phyloP scores from a whole-genome alignment of 208 protist genomes.

The Acanthamoeba divionensis region DNA sequence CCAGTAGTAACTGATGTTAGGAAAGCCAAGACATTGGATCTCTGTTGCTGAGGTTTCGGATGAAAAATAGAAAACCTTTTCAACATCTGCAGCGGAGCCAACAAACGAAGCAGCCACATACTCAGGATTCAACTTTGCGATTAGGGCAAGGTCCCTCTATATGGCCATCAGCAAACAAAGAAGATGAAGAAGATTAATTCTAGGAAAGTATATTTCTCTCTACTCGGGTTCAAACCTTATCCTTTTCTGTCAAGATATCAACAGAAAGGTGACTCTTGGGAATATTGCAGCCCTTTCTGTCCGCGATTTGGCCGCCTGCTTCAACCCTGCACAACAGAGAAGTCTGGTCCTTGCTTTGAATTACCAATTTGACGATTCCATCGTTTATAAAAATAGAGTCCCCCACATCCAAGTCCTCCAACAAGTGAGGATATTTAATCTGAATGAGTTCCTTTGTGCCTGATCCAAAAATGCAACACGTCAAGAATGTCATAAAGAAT shows the following conservation, averaged over 20 bases:
- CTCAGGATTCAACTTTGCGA: constrained; percentile 16
- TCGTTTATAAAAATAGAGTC: constrained; percentile 59
- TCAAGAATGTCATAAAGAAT: background rate
- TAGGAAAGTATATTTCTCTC: no score
- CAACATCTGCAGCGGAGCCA: background rate
- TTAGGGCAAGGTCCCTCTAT: constrained; percentile 27
- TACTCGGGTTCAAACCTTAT: background rate
- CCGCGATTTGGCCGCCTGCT: constrained; percentile 39
- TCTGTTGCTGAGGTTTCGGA: background rate
- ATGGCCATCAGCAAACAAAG: no score
- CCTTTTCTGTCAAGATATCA: constrained; percentile 52
- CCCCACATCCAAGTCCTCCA: constrained; percentile 42
- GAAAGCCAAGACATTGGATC: background rate
- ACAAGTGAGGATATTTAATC: constrained; percentile 54
- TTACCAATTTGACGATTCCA: constrained; percentile 38
- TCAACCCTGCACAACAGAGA: constrained; percentile 38
- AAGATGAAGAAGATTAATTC: no score
- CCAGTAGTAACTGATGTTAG: background rate
- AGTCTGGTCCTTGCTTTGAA: background rate
- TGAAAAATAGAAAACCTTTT: background rate
- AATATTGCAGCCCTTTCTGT: constrained; percentile 58
- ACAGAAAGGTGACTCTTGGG: constrained; percentile 46
- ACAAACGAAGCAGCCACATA: constrained; percentile 51
- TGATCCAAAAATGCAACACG: background rate
- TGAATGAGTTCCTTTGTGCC: constrained; percentile 32